Evolutionary conservation across 2,329 filamentous ascomycete species (phyloP).

Genomic region (Malbranchea cinnamomea): DNA sequence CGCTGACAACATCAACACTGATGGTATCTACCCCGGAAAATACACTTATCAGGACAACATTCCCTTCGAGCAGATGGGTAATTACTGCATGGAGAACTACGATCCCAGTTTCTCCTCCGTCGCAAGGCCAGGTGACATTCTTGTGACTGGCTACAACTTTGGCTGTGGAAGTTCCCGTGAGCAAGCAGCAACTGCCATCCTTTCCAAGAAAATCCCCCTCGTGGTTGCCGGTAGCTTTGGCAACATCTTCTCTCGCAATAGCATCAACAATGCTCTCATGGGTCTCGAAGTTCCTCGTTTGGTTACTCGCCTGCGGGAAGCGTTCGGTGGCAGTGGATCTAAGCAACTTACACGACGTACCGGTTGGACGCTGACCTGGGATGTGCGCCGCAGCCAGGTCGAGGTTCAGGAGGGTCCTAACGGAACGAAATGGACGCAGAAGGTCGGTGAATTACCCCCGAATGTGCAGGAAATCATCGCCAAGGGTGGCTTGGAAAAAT

Average conservation of each 20-base stretch:
- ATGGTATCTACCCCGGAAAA: conserved; percentile 81
- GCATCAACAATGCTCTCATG: conserved; percentile 28
- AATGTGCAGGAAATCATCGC: conserved; percentile 82
- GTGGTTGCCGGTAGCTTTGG: conserved; percentile 69
- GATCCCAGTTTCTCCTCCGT: conserved; percentile 53
- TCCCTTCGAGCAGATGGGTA: conserved; percentile 61
- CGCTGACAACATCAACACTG: conserved; percentile 77
- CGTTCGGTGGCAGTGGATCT: conserved; percentile 26
- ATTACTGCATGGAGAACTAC: conserved; percentile 91
- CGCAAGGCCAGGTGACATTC: conserved; percentile 57
- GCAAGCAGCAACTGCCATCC: conserved; percentile 74
- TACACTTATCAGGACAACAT: conserved; percentile 87
- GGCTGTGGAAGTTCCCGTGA: conserved; percentile 70
- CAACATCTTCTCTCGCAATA: conserved; percentile 62
- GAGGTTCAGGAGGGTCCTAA: conserved; percentile 53
- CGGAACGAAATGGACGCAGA: conserved; percentile 58
- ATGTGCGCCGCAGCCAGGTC: conserved; percentile 57
- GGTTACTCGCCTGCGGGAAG: conserved; percentile 19
- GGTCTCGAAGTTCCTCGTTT: conserved; percentile 24
- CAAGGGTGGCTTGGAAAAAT: conserved; percentile 61
- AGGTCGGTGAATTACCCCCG: conserved; percentile 66
- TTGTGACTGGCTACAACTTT: conserved; percentile 80
- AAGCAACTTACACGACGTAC: conserved; percentile 56
- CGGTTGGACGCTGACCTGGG: conserved; percentile 73
- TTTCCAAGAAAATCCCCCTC: conserved; percentile 66